These are phyloP conservation scores for Colletotrichum sojae DNA, from an alignment of 2,329 filamentous ascomycete species.

Conservation along the genomic window DNA sequence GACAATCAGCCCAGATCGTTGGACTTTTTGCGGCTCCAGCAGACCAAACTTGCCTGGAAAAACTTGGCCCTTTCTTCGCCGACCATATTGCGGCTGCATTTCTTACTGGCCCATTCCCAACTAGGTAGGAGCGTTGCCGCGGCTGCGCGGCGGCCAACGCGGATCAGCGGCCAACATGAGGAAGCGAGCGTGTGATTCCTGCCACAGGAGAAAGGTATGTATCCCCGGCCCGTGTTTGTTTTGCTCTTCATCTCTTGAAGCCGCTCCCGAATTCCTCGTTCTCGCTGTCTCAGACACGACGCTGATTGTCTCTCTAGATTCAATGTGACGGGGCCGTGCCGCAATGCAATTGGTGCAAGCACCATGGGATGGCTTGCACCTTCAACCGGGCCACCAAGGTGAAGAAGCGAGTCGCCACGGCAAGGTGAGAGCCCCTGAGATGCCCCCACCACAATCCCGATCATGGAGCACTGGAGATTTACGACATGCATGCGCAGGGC, in stretches of 20 bases:
- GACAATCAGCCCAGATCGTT: slow-evolving; percentile 2
- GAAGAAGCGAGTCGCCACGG: slow-evolving; percentile 31
- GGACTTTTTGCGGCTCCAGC: slow-evolving; percentile 10
- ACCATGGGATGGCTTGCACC: slow-evolving; percentile 63
- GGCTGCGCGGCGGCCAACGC: slow-evolving; percentile 25
- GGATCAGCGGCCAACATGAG: slow-evolving; percentile 37
- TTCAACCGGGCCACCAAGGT: slow-evolving; percentile 49
- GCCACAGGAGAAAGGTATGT: slow-evolving; percentile 63
- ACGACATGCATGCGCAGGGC: slow-evolving; percentile 23
- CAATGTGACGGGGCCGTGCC: slow-evolving; percentile 62
- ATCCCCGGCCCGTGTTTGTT: slow-evolving; percentile 1
- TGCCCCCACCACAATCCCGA: neutral
- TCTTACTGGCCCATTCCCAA: neutral
- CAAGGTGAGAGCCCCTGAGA: slow-evolving; percentile 25
- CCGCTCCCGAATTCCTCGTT: neutral
- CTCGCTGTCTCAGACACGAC: slow-evolving; percentile 3
- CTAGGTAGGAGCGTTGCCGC: slow-evolving; percentile 16
- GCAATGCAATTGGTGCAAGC: slow-evolving; percentile 65
- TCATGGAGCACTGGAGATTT: slow-evolving; percentile 18
- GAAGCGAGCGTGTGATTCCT: slow-evolving; percentile 62
- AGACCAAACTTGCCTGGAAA: neutral
- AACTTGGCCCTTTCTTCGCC: neutral
- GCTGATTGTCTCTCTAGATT: slow-evolving; percentile 53
- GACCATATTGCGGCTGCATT: slow-evolving; percentile 5
- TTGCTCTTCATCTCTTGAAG: neutral